Conservation (phyloP, 148 eudicot species). For the Mesembryanthemum crystallinum region DNA sequence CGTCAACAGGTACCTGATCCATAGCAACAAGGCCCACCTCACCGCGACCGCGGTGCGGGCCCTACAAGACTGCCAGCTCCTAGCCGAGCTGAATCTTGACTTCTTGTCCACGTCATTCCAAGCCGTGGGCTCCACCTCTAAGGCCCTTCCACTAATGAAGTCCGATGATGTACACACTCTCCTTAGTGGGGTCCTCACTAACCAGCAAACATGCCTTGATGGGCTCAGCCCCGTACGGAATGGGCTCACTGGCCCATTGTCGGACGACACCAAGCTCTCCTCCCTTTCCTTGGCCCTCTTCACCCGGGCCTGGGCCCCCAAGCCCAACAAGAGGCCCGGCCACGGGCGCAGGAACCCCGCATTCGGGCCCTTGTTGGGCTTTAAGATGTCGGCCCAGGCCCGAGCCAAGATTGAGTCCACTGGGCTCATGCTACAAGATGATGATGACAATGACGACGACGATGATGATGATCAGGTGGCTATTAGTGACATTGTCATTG, state of each 20-base stretch:
- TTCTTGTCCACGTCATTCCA: slow-evolving; percentile 35
- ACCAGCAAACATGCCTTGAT: slow-evolving; percentile 74
- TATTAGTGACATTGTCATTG: slow-evolving; percentile 52
- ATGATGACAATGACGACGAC: not conserved
- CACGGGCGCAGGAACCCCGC: slow-evolving; percentile 21
- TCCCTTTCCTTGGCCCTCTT: slow-evolving; percentile 63
- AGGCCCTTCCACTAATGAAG: slow-evolving; percentile 24
- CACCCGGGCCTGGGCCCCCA: slow-evolving; percentile 61
- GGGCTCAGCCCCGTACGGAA: slow-evolving; percentile 54
- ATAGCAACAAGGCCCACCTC: slow-evolving; percentile 21
- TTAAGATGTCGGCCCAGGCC: slow-evolving; percentile 40
- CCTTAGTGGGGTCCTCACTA: slow-evolving; percentile 68
- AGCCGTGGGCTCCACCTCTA: slow-evolving; percentile 28
- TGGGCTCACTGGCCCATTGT: slow-evolving; percentile 46
- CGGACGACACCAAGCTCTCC: slow-evolving; percentile 49
- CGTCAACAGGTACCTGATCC: slow-evolving; percentile 44
- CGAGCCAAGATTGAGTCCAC: slow-evolving; percentile 28
- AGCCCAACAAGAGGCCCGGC: not conserved
- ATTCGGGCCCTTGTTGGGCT: slow-evolving; percentile 31
- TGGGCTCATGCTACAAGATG: slow-evolving; percentile 35
- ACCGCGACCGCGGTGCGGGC: slow-evolving; percentile 39
- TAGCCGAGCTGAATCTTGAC: slow-evolving; percentile 54
- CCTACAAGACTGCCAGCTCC: slow-evolving; percentile 47
- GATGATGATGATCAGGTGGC: slow-evolving; percentile 31
- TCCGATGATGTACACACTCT: slow-evolving; percentile 68